Conservation (phyloP, 352 stramenopile species). For the Halophytophthora polymorphica region DNA sequence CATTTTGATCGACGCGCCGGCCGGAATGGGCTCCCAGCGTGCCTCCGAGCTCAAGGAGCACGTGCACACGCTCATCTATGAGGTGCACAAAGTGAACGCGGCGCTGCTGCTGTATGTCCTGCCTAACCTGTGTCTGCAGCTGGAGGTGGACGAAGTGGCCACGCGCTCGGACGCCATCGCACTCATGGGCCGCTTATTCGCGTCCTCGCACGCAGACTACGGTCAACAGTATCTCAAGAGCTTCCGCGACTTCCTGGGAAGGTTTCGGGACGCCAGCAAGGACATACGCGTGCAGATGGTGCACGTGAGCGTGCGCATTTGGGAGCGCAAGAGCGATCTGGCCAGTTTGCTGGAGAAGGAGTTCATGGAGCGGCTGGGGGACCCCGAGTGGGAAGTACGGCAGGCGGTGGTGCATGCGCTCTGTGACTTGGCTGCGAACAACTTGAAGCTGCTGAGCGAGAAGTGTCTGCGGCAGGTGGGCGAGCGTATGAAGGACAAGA, state of each 20-base stretch:
- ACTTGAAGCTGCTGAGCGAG: slow-evolving; percentile 62
- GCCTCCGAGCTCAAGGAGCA: slow-evolving; percentile 71
- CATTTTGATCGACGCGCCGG: slow-evolving; percentile 58
- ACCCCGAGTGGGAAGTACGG: slow-evolving; percentile 83
- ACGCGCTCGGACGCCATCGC: slow-evolving; percentile 75
- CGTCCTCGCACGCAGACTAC: slow-evolving; percentile 69
- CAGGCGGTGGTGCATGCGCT: slow-evolving; percentile 74
- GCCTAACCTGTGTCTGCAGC: slow-evolving; percentile 82
- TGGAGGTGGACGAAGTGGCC: slow-evolving; percentile 83
- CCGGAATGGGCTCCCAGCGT: slow-evolving; percentile 11
- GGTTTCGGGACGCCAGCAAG: slow-evolving; percentile 86
- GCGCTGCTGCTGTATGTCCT: slow-evolving; percentile 76
- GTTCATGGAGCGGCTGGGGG: slow-evolving; percentile 63
- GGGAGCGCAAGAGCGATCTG: slow-evolving; percentile 66
- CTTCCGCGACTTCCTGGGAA: slow-evolving; percentile 81
- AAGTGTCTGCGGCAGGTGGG: slow-evolving; percentile 68
- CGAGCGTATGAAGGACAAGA: slow-evolving; percentile 89
- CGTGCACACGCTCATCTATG: slow-evolving; percentile 79
- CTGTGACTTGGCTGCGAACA: slow-evolving; percentile 76
- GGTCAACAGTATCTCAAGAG: slow-evolving; percentile 77
- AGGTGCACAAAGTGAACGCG: slow-evolving; percentile 80
- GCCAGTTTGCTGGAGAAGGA: slow-evolving; percentile 63
- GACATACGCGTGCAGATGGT: slow-evolving; percentile 87
- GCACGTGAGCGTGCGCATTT: slow-evolving; percentile 64
- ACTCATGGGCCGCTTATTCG: slow-evolving; percentile 78